Base-by-base conservation (phyloP, 2,329 filamentous ascomycete species). In the Geosmithia morbida region DNA sequence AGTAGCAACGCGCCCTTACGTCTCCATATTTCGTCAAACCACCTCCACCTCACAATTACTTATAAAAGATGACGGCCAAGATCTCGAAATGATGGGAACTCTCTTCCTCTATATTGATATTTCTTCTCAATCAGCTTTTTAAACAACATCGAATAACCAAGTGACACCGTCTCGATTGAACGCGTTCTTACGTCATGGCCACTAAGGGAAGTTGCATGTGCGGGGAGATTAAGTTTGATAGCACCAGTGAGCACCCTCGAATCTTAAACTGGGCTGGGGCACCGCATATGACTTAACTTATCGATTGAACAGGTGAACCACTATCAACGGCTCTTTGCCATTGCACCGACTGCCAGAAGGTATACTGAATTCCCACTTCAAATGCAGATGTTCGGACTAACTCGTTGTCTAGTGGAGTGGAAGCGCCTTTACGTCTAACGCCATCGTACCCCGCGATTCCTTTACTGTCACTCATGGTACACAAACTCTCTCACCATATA, bases 281-380 rank as follows among this genome's bases (percentile, higher is more conserved):
- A 11, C 43, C 11, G 22, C 6, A 19, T 37, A 42, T 42, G 19
- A 22, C 37, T 41, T 14, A n/a, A 10, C 17, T n/a, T 41, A 2
- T 18, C 16, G 29, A 14, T 19, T 20, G 7, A 22, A 16, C 16
- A 72, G 69, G 62, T 11, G 65, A 71, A 39, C 57, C 66, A 3
- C 61, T 58, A 16, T 48, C 58, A 3, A 68, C 64, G 17, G 71
- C 71, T 7, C 59, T 77, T 33, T 77, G 74, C 58, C 71, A 75
- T 54, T 75, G 72, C 56, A 53, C 55, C 13, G 72, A 75, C 50
- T 77, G 72, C 55, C 72, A 76, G 51, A 77, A 77, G 66, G 70
- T 68, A 54, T 26, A 26, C 8, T 19, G 41, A n/a, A n/a, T n/a
- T 7, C 18, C 13, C 18, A 17, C n/a, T 2, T 41, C 19, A 16